Base-by-base conservation (phyloP, 1,139 yeast genomes). In the Blastobotrys apis region DNA sequence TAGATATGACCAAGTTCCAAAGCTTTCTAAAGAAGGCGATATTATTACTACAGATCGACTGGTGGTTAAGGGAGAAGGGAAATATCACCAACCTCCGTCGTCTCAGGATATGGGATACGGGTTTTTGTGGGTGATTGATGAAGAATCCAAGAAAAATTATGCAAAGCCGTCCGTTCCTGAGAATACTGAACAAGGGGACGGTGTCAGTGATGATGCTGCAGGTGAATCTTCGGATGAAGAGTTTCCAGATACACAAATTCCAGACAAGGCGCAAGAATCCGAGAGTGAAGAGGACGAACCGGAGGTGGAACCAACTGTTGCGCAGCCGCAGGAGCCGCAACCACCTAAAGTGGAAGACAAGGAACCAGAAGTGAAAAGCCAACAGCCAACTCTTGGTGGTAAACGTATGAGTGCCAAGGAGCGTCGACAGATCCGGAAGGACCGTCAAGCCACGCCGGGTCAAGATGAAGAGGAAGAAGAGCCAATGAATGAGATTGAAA, bases 61-160 rank as follows among this genome's bases (percentile, higher is more conserved):
- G 49, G 74, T 75, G 44, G 72, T 77, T 43, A 71, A 75, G 31
- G 78, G 77, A 8, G 70, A 73, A 34, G 61, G 59, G n/a, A 82
- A 81, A 59, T 77, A 74, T 21, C 77, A 68, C 51, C 68, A 90
- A 56, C 94, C 95, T 0, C 95, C 97, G 1, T 74, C 81, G 13
- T 94, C 82, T 55, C 65, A 88, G 55, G 90, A 81, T 1, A 84
- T 92, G 94, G 98, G 98, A 0, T 72, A 88, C 51, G 97, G 86
- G 0, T 74, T 92, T 48, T 62, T 85, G 49, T 85, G 94, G 83
- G 68, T 83, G 44, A 77, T 81, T 4, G 81, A 79, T 53, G 81
- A 77, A 40, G 77, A 68, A 13, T 71, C 80, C 1, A 64, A 74
- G 2, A 60, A 59, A 17, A 69, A 67, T 47, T 73, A 77, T 41